Evolutionary conservation across 768 basidiomycete genomes (phyloP).

Genomic region (Rhizopogon salebrosus): DNA sequence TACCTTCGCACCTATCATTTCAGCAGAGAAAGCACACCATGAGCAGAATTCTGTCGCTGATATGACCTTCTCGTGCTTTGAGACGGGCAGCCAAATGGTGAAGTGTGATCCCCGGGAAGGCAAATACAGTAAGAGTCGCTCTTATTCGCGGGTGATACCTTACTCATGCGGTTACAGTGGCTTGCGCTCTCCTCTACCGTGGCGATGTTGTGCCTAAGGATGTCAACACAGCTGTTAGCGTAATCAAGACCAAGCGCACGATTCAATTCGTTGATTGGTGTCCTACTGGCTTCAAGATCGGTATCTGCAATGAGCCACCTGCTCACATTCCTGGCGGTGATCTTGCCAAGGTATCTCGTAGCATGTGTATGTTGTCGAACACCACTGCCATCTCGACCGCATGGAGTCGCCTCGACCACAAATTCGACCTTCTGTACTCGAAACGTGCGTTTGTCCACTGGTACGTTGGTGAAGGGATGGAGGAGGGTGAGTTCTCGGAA

Average conservation of each 20-base stretch:
- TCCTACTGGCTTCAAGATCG: constrained; percentile 74
- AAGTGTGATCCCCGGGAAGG: constrained; percentile 78
- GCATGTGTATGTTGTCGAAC: constrained; percentile 78
- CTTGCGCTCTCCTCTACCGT: constrained; percentile 66
- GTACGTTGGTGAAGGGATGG: constrained; percentile 78
- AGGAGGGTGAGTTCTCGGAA: constrained; percentile 97
- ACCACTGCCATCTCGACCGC: constrained; percentile 68
- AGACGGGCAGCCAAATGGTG: constrained; percentile 74
- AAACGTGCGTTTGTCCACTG: constrained; percentile 52
- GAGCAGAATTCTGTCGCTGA: constrained; percentile 98
- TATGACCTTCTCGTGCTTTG: constrained; percentile 92
- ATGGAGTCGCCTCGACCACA: constrained; percentile 73
- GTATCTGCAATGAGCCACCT: constrained; percentile 76
- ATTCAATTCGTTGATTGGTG: constrained; percentile 81
- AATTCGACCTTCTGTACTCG: constrained; percentile 76
- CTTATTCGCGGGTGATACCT: background rate
- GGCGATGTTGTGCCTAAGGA: constrained; percentile 79
- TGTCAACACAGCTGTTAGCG: constrained; percentile 66
- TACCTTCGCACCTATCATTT: constrained; percentile 92
- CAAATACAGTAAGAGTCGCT: constrained; percentile 55
- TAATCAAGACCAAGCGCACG: constrained; percentile 75
- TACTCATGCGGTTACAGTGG: constrained; percentile 34
- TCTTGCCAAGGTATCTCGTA: constrained; percentile 69
- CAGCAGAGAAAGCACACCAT: constrained; percentile 89
- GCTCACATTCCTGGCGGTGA: constrained; percentile 74